Percentiles rank a stretch among this genome's conserved stretches.
Evolutionary conservation across 75 land plant species (phyloP).

Genomic region (Larix kaempferi): DNA sequence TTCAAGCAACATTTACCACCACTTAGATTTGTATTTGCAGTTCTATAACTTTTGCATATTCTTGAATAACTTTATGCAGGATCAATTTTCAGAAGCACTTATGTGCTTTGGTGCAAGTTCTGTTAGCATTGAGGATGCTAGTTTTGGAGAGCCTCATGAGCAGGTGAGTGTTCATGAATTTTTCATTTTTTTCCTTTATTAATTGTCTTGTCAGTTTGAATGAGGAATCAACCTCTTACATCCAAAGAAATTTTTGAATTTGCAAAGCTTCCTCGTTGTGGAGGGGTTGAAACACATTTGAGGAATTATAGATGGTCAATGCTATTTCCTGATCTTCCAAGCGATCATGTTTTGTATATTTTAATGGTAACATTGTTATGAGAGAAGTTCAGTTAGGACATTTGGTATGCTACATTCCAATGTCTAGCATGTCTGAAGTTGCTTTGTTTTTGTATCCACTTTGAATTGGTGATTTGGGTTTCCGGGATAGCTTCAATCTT

Average conservation of each 20-base stretch:
- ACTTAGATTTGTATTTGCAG: no score
- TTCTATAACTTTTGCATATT: no score
- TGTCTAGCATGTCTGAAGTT: no score
- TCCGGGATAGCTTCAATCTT: not conserved
- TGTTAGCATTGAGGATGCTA: slow-evolving; percentile 61
- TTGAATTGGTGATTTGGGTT: not conserved
- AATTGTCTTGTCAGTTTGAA: not conserved
- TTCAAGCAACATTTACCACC: no score
- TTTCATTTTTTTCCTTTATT: not conserved
- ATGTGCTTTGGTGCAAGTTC: slow-evolving; percentile 82
- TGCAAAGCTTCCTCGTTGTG: not conserved
- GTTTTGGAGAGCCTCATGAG: slow-evolving; percentile 18
- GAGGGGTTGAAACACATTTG: not conserved
- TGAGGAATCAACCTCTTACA: not conserved
- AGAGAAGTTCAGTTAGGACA: no score
- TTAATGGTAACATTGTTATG: no score
- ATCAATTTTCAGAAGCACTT: slow-evolving; percentile 64
- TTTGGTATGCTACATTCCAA: no score
- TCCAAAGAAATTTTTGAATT: not conserved
- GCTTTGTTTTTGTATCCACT: no score
- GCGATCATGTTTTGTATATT: no score
- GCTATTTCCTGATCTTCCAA: no score
- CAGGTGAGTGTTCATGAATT: slow-evolving; percentile 17
- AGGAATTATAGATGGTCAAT: no score
- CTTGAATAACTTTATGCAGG: slow-evolving; percentile 30